Percentiles rank a stretch among this genome's conserved stretches.
These are phyloP conservation scores for Beta corolliflora DNA, from an alignment of 179 eudicot genomes.

Conservation along the genomic window DNA sequence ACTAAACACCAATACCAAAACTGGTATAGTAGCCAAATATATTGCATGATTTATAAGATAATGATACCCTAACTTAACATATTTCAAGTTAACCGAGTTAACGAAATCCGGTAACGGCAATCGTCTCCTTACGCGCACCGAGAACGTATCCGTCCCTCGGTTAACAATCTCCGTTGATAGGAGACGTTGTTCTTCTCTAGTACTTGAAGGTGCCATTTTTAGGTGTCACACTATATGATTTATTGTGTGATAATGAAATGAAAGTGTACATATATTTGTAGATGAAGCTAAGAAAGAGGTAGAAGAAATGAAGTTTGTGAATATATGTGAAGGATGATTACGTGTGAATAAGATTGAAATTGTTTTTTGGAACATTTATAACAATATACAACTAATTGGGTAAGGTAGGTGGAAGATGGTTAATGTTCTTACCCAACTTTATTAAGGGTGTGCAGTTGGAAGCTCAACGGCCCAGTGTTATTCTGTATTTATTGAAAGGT, in stretches of 20 bases:
- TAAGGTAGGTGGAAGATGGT: conserved; percentile 15
- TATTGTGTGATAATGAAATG: no score
- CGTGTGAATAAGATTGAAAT: neutral
- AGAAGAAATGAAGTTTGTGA: neutral
- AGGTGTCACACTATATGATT: no score
- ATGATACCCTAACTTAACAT: conserved; percentile 88
- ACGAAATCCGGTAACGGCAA: conserved; percentile 75
- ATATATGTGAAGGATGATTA: neutral
- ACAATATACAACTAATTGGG: conserved; percentile 11
- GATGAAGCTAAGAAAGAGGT: no score
- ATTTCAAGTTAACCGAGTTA: conserved; percentile 87
- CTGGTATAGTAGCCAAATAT: conserved; percentile 72
- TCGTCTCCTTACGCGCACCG: conserved; percentile 74
- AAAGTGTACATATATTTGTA: no score
- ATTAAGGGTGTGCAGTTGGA: conserved; percentile 14
- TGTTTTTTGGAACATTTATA: conserved; percentile 1
- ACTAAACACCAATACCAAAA: conserved; percentile 60
- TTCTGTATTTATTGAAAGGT: neutral
- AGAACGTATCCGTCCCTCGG: conserved; percentile 71
- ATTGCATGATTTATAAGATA: conserved; percentile 76
- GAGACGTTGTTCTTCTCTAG: conserved; percentile 48
- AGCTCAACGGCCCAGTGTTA: neutral
- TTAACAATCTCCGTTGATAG: conserved; percentile 82
- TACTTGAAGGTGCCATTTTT: conserved; percentile 22
- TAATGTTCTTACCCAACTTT: conserved; percentile 16